Base-by-base conservation (phyloP, 2,329 filamentous ascomycete genomes). In the Aureobasidium leucospermi region DNA sequence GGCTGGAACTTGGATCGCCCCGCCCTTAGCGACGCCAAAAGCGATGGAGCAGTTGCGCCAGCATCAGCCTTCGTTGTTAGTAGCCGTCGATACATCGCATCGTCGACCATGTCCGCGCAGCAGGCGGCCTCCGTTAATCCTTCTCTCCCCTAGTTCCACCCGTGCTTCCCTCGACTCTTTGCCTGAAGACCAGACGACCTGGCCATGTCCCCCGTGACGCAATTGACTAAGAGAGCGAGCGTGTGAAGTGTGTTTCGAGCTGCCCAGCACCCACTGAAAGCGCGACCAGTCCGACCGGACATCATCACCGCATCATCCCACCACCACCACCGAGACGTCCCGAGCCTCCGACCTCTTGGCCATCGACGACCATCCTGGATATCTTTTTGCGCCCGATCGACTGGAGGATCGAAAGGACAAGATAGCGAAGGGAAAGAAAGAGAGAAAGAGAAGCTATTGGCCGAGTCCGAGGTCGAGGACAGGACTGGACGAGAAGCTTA, bases 181-280 rank as follows among this genome's bases (percentile, higher is more conserved):
- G 23, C 23, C 34, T 5, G 23, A 39, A 31, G n/a, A 32, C 49
- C n/a, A 13, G 19, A 31, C 29, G 9, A 36, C 39, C 11, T 19
- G 53, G 55, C 43, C 55, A 58, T 58, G 55, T 58, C 16, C 55
- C 55, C 32, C 32, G 55, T 58, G 55, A 58, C 55, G 55, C 55
- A 39, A 47, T 58, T 48, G 55, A 47, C 43, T 29, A 10, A n/a
- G 31, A 48, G 42, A 48, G 45, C 45, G 45, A 32, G 29, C 47
- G 23, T 47, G 45, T 47, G 13, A 32, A 47, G 28, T 31, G 42
- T 28, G 13, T 47, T 32, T 47, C 9, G 31, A 46, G 16, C 41
- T 45, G 41, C 13, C 52, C 52, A 45, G 15, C 38, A 34, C 38
- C 38, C 16, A 46, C 34, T 31, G 49, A 52, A 52, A 29, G 49